A percentile compares a stretch with the other conserved stretches of the same genome.
phyloP scores from a whole-genome alignment of 495 filamentous ascomycete species.

The Penicillium maclennaniae region DNA sequence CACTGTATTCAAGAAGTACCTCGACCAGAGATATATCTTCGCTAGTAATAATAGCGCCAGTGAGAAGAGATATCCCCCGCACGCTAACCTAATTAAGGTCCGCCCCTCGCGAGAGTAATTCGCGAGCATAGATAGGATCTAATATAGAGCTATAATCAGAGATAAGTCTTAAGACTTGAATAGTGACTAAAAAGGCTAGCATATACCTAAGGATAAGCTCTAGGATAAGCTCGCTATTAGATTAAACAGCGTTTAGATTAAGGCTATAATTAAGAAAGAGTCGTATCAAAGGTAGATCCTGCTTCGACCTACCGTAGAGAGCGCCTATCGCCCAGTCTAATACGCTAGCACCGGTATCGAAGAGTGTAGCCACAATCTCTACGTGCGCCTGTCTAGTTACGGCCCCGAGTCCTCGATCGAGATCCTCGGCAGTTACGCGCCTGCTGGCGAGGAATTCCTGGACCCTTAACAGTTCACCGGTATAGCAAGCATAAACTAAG shows the following conservation, averaged over 20 bases:
- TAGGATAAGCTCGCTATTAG: constrained; percentile 31
- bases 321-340: neutral
- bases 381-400: constrained; percentile 3
- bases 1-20: constrained; percentile 9
- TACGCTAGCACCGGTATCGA: constrained; percentile 7
- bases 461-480: constrained; percentile 1
- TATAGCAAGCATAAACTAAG: constrained; percentile 1
- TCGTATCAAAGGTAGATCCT: constrained; percentile 9
- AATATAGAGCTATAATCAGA: neutral
- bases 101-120: constrained; percentile 13
- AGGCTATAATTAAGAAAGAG: constrained; percentile 69
- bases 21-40: constrained; percentile 2
- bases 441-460: constrained; percentile 9
- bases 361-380: constrained; percentile 7
- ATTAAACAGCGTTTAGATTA: constrained; percentile 87
- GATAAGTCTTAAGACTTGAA: neutral
- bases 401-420: constrained; percentile 3
- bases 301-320: neutral
- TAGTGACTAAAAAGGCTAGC: neutral
- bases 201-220: constrained; percentile 8
- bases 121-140: constrained; percentile 7
- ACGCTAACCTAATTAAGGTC: constrained; percentile 4
- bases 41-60: neutral
- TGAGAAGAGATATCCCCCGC: constrained; percentile 1
- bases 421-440: constrained; percentile 3